Conservation (phyloP, 805 yeast species). For the Zygosaccharomyces bailii region DNA sequence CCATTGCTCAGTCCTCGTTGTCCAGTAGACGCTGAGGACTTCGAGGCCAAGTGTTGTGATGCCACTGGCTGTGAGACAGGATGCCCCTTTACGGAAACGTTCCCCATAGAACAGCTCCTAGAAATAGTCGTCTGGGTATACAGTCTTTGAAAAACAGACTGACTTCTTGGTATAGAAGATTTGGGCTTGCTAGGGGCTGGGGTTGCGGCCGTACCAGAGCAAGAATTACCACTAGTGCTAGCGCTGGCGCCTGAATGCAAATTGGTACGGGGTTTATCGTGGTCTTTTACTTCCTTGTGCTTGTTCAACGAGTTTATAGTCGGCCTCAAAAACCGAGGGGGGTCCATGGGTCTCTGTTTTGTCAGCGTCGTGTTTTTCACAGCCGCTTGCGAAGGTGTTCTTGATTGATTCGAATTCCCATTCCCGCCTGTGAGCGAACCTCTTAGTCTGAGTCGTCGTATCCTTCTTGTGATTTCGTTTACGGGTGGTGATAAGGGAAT, state of each 20-base stretch:
- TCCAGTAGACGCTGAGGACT: no score
- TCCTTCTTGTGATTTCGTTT: slow-evolving; percentile 28
- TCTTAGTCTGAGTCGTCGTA: slow-evolving; percentile 26
- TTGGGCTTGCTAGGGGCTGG: slow-evolving; percentile 1
- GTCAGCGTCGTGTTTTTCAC: slow-evolving; percentile 22
- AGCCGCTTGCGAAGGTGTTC: slow-evolving; percentile 7
- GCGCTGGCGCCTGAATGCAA: background rate
- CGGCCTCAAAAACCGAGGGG: slow-evolving; percentile 28
- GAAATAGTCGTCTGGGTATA: slow-evolving; percentile 24
- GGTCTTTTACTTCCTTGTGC: background rate
- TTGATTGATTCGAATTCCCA: slow-evolving; percentile 9
- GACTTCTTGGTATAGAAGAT: background rate
- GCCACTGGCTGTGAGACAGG: background rate
- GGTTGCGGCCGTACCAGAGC: background rate
- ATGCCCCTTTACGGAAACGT: slow-evolving; percentile 6
- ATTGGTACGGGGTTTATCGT: no score
- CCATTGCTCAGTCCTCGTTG: no score
- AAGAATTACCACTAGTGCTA: background rate
- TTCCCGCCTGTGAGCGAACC: slow-evolving; percentile 14
- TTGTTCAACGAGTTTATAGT: slow-evolving; percentile 27
- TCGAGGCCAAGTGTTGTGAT: no score
- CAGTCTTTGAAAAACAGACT: slow-evolving; percentile 29
- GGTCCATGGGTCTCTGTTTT: slow-evolving; percentile 19
- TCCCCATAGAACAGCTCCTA: slow-evolving; percentile 24
- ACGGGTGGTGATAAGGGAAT: slow-evolving; percentile 16